Base-by-base conservation (phyloP, 495 filamentous ascomycete genomes). In the Trichocladium antarcticum region DNA sequence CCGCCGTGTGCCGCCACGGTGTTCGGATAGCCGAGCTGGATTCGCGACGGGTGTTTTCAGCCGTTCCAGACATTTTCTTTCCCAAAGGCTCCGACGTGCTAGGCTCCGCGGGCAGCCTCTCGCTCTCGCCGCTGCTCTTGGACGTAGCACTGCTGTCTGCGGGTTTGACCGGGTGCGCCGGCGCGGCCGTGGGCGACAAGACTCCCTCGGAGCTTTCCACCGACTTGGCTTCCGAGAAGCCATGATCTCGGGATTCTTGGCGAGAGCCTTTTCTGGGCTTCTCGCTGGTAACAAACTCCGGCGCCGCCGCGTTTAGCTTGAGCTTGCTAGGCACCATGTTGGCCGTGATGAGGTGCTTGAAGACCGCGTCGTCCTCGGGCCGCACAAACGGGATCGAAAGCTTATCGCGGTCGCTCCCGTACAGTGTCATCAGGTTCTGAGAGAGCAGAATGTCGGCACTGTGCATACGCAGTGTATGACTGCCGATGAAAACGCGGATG, bases 401-500 rank as follows among this genome's bases (percentile, higher is more conserved):
- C 54, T 92, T 93, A 62, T 85, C 85, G 34, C 84, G 76, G 24
- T 90, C 85, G 58, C 89, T 84, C 57, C 90, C 86, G 53, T 88
- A 87, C 37, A 97, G 73, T 0, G 84, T 83, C 62, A 98, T 75
- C 49, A 81, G 79, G 54, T 94, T 94, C 49, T 89, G 84, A 0
- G 92, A 96, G 60, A 98, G 89, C 10, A 96, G 67, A 22, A 98
- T 76, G 62, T 98, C 93, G 19, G 88, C 89, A 58, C 83, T 89
- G 63, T 93, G 85, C 24, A 85, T 74, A 42, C 90, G 81, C 42
- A 98, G 73, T 22, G 87, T 74, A 61, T 98, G 89, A 57, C 85
- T 93, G 36, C 89, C 89, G 42, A 96, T 70, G 54, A 93, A 83
- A 35, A 93, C 81, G 48, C 85, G 82, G 36, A 94, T 84, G 21